Percentiles rank a stretch among this genome's conserved stretches.
Evolutionary conservation across 768 basidiomycete genomes (phyloP).

Genomic region (Amanita pseudoporphyria): DNA sequence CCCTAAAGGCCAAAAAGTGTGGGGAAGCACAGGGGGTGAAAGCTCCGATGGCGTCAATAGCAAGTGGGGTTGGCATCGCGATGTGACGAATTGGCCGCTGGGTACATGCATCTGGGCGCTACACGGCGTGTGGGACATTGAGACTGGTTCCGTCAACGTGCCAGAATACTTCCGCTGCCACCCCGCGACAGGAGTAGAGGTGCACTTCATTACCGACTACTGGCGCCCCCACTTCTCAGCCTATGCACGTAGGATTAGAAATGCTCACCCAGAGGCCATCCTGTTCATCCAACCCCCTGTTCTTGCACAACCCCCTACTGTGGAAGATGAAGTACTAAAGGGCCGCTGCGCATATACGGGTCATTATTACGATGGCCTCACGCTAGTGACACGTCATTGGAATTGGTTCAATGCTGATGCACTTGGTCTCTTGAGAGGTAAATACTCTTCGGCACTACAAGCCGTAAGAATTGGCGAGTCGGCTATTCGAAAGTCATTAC

Average conservation of each 20-base stretch:
- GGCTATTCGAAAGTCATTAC: slow-evolving; percentile 73
- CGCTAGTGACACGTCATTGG: slow-evolving; percentile 88
- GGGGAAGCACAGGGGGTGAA: slow-evolving; percentile 19
- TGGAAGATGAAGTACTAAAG: slow-evolving; percentile 44
- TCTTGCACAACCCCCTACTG: slow-evolving; percentile 66
- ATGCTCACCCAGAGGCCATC: slow-evolving; percentile 71
- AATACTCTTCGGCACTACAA: slow-evolving; percentile 55
- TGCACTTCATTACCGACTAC: slow-evolving; percentile 69
- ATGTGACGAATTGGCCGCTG: slow-evolving; percentile 50
- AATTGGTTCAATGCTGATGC: slow-evolving; percentile 96
- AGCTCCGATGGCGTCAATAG: slow-evolving; percentile 42
- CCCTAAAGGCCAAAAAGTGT: slow-evolving; percentile 71
- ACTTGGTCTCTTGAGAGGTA: slow-evolving; percentile 81
- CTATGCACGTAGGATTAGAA: slow-evolving; percentile 50
- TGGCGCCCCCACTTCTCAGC: slow-evolving; percentile 64
- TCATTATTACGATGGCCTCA: slow-evolving; percentile 95
- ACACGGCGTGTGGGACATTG: slow-evolving; percentile 83
- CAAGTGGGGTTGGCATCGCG: slow-evolving; percentile 81
- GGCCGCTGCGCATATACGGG: slow-evolving; percentile 67
- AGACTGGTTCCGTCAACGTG: slow-evolving; percentile 52
- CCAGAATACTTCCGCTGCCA: slow-evolving; percentile 68
- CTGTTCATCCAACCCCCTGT: slow-evolving; percentile 91
- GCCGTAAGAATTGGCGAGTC: slow-evolving; percentile 77
- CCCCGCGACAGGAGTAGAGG: slow-evolving; percentile 31
- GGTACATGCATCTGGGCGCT: slow-evolving; percentile 82